Evolutionary conservation across 176 grass and related monocot genomes (phyloP).

Genomic region (Otatea glauca): DNA sequence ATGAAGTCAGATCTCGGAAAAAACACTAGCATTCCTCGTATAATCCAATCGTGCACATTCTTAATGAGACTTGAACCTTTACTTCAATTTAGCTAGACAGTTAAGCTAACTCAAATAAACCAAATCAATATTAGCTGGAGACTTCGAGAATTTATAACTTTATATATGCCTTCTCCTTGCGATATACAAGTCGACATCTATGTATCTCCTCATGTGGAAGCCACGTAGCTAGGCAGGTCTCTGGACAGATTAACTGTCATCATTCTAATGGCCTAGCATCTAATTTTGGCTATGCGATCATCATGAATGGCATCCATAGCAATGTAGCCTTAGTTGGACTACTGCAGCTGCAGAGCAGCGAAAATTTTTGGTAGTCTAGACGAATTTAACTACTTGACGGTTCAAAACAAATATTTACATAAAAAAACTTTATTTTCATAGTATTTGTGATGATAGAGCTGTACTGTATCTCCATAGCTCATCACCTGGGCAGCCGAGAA

Average conservation of each 20-base stretch:
- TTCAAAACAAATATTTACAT: too few species aligned
- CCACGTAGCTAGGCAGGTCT: constrained; percentile 16
- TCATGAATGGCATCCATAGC: constrained; percentile 3
- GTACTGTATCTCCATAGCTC: too few species aligned
- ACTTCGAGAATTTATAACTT: neutral
- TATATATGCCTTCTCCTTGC: neutral
- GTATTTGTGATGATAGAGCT: too few species aligned
- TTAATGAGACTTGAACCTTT: neutral
- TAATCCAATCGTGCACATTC: neutral
- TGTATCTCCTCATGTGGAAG: constrained; percentile 21
- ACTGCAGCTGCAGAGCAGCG: too few species aligned
- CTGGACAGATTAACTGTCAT: constrained; percentile 27
- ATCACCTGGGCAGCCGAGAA: too few species aligned
- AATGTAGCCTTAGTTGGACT: constrained; percentile 11
- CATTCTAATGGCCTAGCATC: too few species aligned
- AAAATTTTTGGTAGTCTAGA: too few species aligned
- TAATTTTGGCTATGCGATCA: neutral
- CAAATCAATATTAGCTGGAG: neutral
- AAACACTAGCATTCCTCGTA: neutral
- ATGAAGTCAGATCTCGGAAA: neutral
- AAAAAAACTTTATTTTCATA: too few species aligned
- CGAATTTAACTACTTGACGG: too few species aligned
- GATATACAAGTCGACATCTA: constrained; percentile 18
- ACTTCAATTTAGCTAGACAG: neutral
- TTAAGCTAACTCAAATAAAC: neutral